Evolutionary conservation across 2,329 filamentous ascomycete genomes (phyloP), one percentile per base, ranked within the genome.

Genomic region (Mariannaea elegans): DNA sequence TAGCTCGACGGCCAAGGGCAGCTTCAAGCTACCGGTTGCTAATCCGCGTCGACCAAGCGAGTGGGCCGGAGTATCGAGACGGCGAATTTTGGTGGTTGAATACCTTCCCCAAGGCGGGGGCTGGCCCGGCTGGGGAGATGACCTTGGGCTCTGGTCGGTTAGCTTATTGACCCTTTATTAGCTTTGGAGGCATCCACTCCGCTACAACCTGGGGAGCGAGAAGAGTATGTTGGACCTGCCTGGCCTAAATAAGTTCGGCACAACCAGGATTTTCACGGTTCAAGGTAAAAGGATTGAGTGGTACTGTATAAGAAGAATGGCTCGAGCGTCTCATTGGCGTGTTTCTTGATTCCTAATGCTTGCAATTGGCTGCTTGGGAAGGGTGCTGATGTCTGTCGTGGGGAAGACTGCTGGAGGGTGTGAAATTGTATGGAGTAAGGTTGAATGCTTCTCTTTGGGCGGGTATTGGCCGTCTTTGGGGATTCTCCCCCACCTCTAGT

Each of bases 131-230:
- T 13, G 44, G 42, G 44, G 56, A 48, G 49, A 54, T 54, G 49
- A 54, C 56, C 44, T 59, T 44, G 53, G 45, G 31, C 31, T 41
- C 44, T 54, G 29, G 51, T 36, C 32, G 47, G 41, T 47, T 55
- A 55, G 51, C 41, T 54, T n/a, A 21, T 54, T 41, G 48, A 36
- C 36, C 23, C 48, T 41, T n/a, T 29, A 53, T 39, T 54, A 54
- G 51, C 51, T 55, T 31, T 47, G 23, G 34, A 55, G 38, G 32
- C 42, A 41, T 41, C 50, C 41, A 36, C 56, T 59, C 56, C 49
- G 54, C 49, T 44, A 44, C 46, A 59, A 49, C 48, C 55, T 58
- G 55, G 55, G 32, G 45, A 51, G 31, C 55, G 42, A n/a, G 55
- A 39, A 38, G 46, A 46, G 39, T 50, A n/a, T n/a, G n/a, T n/a